Evolutionary conservation across 2,329 filamentous ascomycete species (phyloP).

Genomic region (Talaromyces pinophilus): DNA sequence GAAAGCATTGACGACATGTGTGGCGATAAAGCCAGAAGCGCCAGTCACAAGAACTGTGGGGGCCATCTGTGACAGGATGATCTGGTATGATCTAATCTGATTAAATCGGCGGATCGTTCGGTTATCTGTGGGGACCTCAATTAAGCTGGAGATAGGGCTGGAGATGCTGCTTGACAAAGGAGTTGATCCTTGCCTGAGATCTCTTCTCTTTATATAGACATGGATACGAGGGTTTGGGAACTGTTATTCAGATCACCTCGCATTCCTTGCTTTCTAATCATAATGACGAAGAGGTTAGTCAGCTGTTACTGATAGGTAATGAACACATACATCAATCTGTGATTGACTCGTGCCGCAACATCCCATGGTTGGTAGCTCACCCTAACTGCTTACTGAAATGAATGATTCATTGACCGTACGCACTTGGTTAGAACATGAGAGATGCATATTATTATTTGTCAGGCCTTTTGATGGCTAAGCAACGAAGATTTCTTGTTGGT

Average conservation of each 20-base stretch:
- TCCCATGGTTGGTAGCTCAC: background rate
- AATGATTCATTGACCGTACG: background rate
- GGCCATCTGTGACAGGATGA: background rate
- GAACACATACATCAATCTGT: background rate
- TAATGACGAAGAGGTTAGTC: background rate
- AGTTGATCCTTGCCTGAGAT: background rate
- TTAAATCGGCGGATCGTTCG: background rate
- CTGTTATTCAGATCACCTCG: background rate
- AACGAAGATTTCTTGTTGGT: background rate
- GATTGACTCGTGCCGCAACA: background rate
- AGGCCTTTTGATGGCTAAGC: background rate
- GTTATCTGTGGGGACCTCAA: background rate
- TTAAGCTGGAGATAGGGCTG: background rate
- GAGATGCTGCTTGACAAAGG: background rate
- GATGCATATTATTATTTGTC: background rate
- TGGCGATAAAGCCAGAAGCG: conserved; percentile 58
- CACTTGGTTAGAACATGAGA: background rate
- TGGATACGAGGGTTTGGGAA: background rate
- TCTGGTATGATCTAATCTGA: background rate
- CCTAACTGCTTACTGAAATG: background rate
- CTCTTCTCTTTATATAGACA: background rate
- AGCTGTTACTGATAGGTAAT: background rate
- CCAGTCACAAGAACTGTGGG: conserved; percentile 8
- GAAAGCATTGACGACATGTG: conserved; percentile 59
- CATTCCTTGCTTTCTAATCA: background rate